Evolutionary conservation across 192 early-diverging fungal species (phyloP), one percentile per base, ranked within the genome.

Genomic region (Mortierella claussenii): DNA sequence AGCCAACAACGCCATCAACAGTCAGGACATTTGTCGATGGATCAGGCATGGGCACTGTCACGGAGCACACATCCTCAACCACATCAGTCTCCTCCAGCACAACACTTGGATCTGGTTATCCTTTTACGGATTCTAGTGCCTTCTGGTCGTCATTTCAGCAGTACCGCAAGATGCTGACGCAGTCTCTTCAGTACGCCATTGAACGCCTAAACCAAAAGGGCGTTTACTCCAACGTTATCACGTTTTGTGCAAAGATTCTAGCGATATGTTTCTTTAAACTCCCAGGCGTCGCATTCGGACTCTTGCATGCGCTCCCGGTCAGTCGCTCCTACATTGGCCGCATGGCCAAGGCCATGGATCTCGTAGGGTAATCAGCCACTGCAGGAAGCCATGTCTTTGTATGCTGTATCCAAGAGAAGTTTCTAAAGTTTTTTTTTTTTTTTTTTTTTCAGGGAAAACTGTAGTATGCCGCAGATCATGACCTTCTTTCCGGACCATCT

Each of bases 241-340:
- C 73, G 1, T 85, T 85, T 54, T 83, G 81, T 47, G 84, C 81
- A 56, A 79, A 81, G 42, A 80, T 85, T 40, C 66, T 85, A 44
- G 81, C 83, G 12, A 46, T 80, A 17, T 81, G 81, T n/a, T 85
- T 85, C 55, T 76, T 85, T 42, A 82, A 81, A 51, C 60, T 85
- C 3, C 83, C 83, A 24, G 71, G 71, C n/a, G 75, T 82, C n/a
- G 79, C 81, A 3, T 79, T 71, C 47, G 74, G 76, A 7, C 46
- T 82, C 40, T 58, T 82, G 2, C 73, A 83, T 53, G 73, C 78
- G 11, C 68, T 86, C 6, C 82, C 84, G 1, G 67, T 78, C 18
- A 76, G 71, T 27, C 65, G 78, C 33, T 78, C 69, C 0, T 78
- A 82, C 50, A 73, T 79, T 34, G 74, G 62, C 15, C 65, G 80